phyloP scores from a whole-genome alignment of 2,329 filamentous ascomycete species.

The Westerdykella ornata region DNA sequence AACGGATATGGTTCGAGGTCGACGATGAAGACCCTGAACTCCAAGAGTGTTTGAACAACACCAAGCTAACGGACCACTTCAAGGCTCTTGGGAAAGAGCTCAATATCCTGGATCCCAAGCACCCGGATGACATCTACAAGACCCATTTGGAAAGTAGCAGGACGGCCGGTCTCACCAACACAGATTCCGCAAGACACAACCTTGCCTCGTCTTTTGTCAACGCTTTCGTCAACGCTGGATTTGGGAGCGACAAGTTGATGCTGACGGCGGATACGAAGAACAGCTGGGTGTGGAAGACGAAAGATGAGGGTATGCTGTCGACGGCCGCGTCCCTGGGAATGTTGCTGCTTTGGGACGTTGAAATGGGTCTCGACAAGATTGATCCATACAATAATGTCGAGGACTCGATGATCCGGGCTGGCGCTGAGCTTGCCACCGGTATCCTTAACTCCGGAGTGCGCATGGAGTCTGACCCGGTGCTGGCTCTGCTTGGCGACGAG shows the following conservation, averaged over 20 bases:
- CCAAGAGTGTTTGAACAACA: slow-evolving; percentile 78
- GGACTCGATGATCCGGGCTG: slow-evolving; percentile 81
- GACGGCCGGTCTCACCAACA: slow-evolving; percentile 85
- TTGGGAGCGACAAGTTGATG: slow-evolving; percentile 97
- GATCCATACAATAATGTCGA: slow-evolving; percentile 85
- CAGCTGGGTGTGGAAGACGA: slow-evolving; percentile 98
- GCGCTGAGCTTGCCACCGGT: slow-evolving; percentile 85
- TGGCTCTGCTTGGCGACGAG: slow-evolving; percentile 75
- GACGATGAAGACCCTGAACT: slow-evolving; percentile 69
- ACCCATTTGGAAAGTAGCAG: slow-evolving; percentile 94
- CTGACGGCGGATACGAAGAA: slow-evolving; percentile 74
- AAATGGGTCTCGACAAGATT: slow-evolving; percentile 84
- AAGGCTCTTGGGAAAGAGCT: slow-evolving; percentile 90
- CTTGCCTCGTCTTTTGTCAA: slow-evolving; percentile 95
- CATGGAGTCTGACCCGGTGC: slow-evolving; percentile 79
- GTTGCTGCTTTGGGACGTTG: slow-evolving; percentile 87
- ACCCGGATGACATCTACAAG: slow-evolving; percentile 98
- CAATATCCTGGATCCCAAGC: slow-evolving; percentile 93
- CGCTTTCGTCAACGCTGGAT: slow-evolving; percentile 92
- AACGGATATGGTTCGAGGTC: slow-evolving; percentile 76
- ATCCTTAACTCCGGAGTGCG: slow-evolving; percentile 92
- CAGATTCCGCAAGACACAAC: slow-evolving; percentile 93
- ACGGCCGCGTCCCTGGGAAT: slow-evolving; percentile 91
- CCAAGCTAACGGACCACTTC: slow-evolving; percentile 83
- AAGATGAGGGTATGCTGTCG: slow-evolving; percentile 95